A percentile compares a stretch with the other conserved stretches of the same genome.
These are phyloP conservation scores for Paramicrosporidium saccamoebae DNA, from an alignment of 371 early-diverging fungal species.

Conservation along the genomic window DNA sequence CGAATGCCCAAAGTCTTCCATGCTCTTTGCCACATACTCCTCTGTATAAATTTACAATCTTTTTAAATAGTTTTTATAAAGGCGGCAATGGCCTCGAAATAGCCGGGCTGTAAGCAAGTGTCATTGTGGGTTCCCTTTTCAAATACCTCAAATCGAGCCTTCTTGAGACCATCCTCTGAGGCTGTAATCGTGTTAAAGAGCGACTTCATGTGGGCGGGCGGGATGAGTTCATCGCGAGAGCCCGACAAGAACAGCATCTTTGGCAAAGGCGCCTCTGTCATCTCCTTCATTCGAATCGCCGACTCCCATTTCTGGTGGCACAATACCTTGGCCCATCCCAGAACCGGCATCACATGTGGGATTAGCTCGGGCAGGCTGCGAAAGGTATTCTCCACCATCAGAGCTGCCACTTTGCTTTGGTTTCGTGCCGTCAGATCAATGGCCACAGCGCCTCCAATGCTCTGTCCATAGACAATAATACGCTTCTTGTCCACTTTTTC, in stretches of 20 bases:
- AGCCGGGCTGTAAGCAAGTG: conserved; percentile 47
- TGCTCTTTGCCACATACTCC: too few relatives aligned
- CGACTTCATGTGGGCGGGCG: conserved; percentile 42
- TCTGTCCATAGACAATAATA: conserved; percentile 66
- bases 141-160: conserved; percentile 15
- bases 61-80: too few relatives aligned
- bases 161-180: conserved; percentile 4
- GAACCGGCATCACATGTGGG: conserved; percentile 39
- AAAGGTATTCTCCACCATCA: conserved; percentile 85
- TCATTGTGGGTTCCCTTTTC: conserved; percentile 60
- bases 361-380: conserved; percentile 56
- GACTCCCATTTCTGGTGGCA: conserved; percentile 69
- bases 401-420: conserved; percentile 27
- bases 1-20: too few relatives aligned
- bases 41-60: too few relatives aligned
- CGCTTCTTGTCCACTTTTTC: conserved; percentile 25
- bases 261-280: conserved; percentile 20
- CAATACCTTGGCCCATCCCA: conserved; percentile 27
- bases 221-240: conserved; percentile 47
- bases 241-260: conserved; percentile 43
- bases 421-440: conserved; percentile 44
- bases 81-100: conserved; percentile 26
- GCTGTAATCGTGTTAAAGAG: conserved; percentile 21
- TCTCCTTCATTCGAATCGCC: too few relatives aligned
- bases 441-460: conserved; percentile 88